phyloP scores from a whole-genome alignment of 345 rosid species.

The Turnera subulata region DNA sequence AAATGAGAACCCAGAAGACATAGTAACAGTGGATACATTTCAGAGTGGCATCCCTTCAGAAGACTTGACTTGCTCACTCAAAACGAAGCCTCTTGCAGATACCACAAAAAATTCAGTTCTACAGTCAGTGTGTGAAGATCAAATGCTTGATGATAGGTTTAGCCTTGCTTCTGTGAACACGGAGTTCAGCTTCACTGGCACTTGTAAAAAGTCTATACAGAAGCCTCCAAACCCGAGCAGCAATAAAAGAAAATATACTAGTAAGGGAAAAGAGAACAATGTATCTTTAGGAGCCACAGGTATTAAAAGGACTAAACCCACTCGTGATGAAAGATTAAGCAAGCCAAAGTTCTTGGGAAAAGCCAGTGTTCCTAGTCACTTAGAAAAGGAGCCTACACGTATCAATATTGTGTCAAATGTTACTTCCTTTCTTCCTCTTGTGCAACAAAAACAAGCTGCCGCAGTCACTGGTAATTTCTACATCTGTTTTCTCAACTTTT shows the following conservation, averaged over 20 bases:
- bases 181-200: conserved; percentile 44
- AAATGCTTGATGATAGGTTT: conserved; percentile 40
- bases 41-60: conserved; percentile 32
- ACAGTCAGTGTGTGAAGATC: conserved; percentile 43
- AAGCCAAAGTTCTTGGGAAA: conserved; percentile 57
- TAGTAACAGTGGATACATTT: conserved; percentile 32
- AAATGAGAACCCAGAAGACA: conserved; percentile 55
- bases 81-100: conserved; percentile 57
- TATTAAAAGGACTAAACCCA: conserved; percentile 33
- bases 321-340: conserved; percentile 45
- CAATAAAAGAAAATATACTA: conserved; percentile 41
- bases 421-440: conserved; percentile 75
- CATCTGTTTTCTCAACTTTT: not conserved
- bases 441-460: conserved; percentile 72
- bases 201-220: conserved; percentile 38
- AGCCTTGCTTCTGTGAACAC: conserved; percentile 66
- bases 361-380: conserved; percentile 37
- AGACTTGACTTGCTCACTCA: conserved; percentile 25
- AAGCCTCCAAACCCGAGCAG: conserved; percentile 36
- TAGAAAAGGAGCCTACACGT: conserved; percentile 44
- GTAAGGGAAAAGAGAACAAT: conserved; percentile 43
- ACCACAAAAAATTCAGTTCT: conserved; percentile 37
- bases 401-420: conserved; percentile 76
- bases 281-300: conserved; percentile 24
- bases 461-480: conserved; percentile 51